Conservation (phyloP, 2,329 filamentous ascomycete species). For the Polychaeton citri region DNA sequence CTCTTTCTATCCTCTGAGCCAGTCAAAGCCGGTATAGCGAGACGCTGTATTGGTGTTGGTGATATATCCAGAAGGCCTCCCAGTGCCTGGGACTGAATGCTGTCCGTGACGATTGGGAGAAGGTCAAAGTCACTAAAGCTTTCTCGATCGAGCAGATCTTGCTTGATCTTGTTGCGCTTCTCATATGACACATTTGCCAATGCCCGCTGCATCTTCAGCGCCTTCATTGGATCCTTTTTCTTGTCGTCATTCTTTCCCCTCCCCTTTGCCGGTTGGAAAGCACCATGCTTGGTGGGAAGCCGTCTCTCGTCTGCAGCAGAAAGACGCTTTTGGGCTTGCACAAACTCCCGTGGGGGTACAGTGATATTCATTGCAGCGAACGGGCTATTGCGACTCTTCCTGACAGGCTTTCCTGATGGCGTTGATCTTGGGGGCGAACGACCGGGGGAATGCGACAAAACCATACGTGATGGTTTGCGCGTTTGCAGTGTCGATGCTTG, state of each 20-base stretch:
- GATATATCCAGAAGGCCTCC: slow-evolving; percentile 59
- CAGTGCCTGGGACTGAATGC: slow-evolving; percentile 60
- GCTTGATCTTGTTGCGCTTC: slow-evolving; percentile 48
- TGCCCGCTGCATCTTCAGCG: slow-evolving; percentile 84
- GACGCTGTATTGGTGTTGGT: slow-evolving; percentile 78
- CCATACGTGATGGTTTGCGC: slow-evolving; percentile 37
- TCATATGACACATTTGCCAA: slow-evolving; percentile 66
- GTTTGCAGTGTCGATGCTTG: slow-evolving; percentile 28
- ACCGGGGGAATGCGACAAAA: slow-evolving; percentile 33
- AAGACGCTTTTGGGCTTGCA: slow-evolving; percentile 14
- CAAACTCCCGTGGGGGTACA: slow-evolving; percentile 16
- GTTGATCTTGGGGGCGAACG: slow-evolving; percentile 11
- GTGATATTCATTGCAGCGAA: slow-evolving; percentile 48
- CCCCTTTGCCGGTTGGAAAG: slow-evolving; percentile 4
- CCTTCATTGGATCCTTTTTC: slow-evolving; percentile 51
- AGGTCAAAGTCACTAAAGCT: slow-evolving; percentile 73
- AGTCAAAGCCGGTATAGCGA: slow-evolving; percentile 74
- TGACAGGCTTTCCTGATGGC: slow-evolving; percentile 23
- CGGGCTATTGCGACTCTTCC: slow-evolving; percentile 35
- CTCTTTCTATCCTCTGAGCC: slow-evolving; percentile 36
- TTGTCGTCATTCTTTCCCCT: slow-evolving; percentile 29
- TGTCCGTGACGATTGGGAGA: slow-evolving; percentile 55
- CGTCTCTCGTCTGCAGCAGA: slow-evolving; percentile 30
- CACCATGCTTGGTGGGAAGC: neutral
- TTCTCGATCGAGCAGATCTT: slow-evolving; percentile 50